Evolutionary conservation across 2,329 filamentous ascomycete species (phyloP), one percentile per base, ranked within the genome.

Genomic region (Aureobasidium sp.): DNA sequence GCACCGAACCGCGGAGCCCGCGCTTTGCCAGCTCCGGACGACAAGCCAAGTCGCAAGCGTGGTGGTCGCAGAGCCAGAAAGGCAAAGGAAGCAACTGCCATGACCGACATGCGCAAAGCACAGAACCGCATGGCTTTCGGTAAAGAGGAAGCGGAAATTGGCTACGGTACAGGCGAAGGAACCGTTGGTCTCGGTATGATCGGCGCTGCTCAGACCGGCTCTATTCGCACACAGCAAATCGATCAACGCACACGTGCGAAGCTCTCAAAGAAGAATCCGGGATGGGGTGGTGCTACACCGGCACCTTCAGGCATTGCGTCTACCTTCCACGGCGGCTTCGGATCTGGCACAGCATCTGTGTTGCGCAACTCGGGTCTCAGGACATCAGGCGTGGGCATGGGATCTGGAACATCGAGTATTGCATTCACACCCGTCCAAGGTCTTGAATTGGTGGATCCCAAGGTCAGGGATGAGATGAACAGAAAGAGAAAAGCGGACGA

Each of bases 61-160:
- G 94, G 94, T 74, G 94, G 94, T 57, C 82, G 93, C 61, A 82
- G 91, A 66, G 94, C 92, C 13, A 82, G 94, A 62, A 96, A 96
- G 75, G 93, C 93, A 63, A 99, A 99, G 81, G 94, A 96, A 75
- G 92, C 93, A 4, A 90, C 90, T 7, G 93, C 94, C 63, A 96
- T 97, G 91, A 99, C 94, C 0, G 94, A 99, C 61, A 79, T 99
- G 34, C 87, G 92, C 66, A 97, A 97, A 74, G 91, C 91, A 5
- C 94, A 97, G 75, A 99, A 99, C 77, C 85, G 94, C 59, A 88
- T 99, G 84, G 91, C 87, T 0, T 99, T 99, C 70, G 92, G 92
- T 62, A 94, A 96, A 73, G 93, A 97, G 74, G 94, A 99, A 75
- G 87, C 85, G 68, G 94, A 99, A 74, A 87, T 94, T 1, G 93